A percentile compares a stretch with the other conserved stretches of the same genome.
phyloP scores from a whole-genome alignment of 768 basidiomycete species.

The Tulasnella sp. region DNA sequence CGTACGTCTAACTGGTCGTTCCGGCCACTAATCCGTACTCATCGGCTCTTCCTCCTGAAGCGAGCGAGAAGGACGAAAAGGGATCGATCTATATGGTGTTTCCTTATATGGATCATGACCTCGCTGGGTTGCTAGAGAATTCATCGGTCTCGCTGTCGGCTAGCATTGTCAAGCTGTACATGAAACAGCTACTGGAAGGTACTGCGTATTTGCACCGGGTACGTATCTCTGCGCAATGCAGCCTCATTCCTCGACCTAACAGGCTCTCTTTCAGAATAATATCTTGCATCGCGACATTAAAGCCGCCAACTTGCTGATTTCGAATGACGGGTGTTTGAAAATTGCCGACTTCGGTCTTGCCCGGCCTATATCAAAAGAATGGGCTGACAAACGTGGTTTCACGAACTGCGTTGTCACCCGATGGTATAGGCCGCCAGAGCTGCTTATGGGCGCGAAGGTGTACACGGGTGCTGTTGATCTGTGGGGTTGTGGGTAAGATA shows the following conservation, averaged over 20 bases:
- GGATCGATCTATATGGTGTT: constrained; percentile 84
- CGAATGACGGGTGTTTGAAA: constrained; percentile 67
- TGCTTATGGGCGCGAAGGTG: constrained; percentile 74
- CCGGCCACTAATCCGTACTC: not conserved
- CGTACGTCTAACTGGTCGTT: not conserved
- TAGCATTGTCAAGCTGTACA: constrained; percentile 87
- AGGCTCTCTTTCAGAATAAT: constrained; percentile 50
- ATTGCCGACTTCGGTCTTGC: constrained; percentile 98
- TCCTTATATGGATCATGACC: constrained; percentile 99
- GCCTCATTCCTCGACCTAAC: not conserved
- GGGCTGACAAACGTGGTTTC: constrained; percentile 32
- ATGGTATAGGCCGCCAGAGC: constrained; percentile 91
- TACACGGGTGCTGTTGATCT: constrained; percentile 94
- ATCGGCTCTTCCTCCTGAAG: not conserved
- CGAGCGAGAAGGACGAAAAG: constrained; percentile 3
- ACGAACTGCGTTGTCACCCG: constrained; percentile 93
- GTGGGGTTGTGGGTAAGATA: constrained; percentile 85
- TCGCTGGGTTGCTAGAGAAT: constrained; percentile 89
- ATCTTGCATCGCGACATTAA: constrained; percentile 99
- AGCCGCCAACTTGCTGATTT: constrained; percentile 90
- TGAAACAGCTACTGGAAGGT: constrained; percentile 92
- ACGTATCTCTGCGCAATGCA: constrained; percentile 25
- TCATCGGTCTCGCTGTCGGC: constrained; percentile 70
- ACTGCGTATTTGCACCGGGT: constrained; percentile 93
- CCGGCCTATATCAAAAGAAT: constrained; percentile 35